A percentile compares a stretch with the other conserved stretches of the same genome.
phyloP scores from a whole-genome alignment of 176 grass and related monocot genomes.

The Dendrocalamus sinicus region DNA sequence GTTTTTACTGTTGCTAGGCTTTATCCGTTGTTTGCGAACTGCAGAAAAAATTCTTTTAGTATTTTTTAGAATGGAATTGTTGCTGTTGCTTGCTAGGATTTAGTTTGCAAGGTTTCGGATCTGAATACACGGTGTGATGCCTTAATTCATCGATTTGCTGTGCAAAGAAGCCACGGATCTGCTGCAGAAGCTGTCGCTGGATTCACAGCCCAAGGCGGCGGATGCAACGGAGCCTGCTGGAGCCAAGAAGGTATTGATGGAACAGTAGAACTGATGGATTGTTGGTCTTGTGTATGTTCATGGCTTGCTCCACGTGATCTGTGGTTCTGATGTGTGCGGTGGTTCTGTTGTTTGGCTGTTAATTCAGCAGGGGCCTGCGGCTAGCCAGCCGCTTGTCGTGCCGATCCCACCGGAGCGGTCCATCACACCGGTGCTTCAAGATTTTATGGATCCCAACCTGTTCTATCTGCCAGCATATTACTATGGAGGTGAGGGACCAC shows the following conservation, averaged over 20 bases:
- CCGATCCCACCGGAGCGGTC: conserved; percentile 64
- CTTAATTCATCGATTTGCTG: conserved; percentile 55
- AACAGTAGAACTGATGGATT: conserved; percentile 28
- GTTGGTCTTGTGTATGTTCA: conserved; percentile 1
- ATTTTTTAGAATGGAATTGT: background rate
- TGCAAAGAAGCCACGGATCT: conserved; percentile 71
- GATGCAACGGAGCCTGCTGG: conserved; percentile 43
- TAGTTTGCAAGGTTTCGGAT: conserved; percentile 9
- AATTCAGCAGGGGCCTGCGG: conserved; percentile 48
- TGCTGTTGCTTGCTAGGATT: background rate
- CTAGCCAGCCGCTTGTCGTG: conserved; percentile 61
- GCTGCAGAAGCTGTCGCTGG: conserved; percentile 80
- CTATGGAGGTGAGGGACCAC: conserved; percentile 66
- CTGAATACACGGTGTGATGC: background rate
- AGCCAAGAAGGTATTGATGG: conserved; percentile 49
- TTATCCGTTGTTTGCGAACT: background rate
- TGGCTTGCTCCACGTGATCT: conserved; percentile 25
- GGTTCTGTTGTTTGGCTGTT: background rate
- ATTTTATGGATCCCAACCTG: conserved; percentile 76
- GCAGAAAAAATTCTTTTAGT: background rate
- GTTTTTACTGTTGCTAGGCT: conserved; percentile 37
- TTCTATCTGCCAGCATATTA: conserved; percentile 78
- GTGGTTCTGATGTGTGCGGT: conserved; percentile 17
- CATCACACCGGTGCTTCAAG: conserved; percentile 79
- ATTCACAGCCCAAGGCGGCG: conserved; percentile 54